These are phyloP conservation scores for Acanthamoeba lugdunensis DNA, from an alignment of 208 protist species.

Conservation along the genomic window DNA sequence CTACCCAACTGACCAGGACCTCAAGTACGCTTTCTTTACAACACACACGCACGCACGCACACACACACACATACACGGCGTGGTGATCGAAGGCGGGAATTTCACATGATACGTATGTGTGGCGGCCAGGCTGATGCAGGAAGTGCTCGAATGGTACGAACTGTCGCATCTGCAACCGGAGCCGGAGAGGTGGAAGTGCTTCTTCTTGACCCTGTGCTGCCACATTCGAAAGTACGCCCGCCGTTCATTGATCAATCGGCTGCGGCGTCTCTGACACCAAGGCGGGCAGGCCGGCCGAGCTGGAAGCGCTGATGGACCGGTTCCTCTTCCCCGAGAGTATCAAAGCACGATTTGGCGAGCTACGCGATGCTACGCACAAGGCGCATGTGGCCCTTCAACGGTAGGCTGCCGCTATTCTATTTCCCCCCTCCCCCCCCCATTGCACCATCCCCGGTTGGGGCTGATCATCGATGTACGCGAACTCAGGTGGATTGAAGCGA, in stretches of 20 bases:
- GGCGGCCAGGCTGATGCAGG: slow-evolving; percentile 8
- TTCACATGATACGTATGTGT: background rate
- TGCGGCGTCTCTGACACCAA: background rate
- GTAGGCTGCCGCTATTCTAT: background rate
- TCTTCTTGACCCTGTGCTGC: slow-evolving; percentile 18
- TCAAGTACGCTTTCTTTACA: background rate
- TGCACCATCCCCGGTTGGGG: too few species aligned
- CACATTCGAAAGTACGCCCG: slow-evolving; percentile 23
- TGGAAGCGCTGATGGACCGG: slow-evolving; percentile 43
- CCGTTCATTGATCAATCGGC: background rate
- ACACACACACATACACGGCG: too few species aligned
- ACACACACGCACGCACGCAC: too few species aligned
- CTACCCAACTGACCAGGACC: background rate
- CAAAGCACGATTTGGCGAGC: background rate
- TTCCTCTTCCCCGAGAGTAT: background rate
- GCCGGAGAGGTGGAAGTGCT: slow-evolving; percentile 24
- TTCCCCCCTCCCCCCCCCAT: too few species aligned
- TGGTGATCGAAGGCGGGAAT: background rate
- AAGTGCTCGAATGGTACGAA: slow-evolving; percentile 45
- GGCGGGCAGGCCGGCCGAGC: background rate
- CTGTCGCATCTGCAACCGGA: slow-evolving; percentile 17
- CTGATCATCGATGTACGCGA: too few species aligned
- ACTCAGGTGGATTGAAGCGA: too few species aligned
- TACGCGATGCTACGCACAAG: background rate
- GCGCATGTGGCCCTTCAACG: background rate